A percentile compares a stretch with the other conserved stretches of the same genome.
Evolutionary conservation across 169 alveolate genomes (phyloP).

Genomic region (Haemoproteus tartakovskyi): DNA sequence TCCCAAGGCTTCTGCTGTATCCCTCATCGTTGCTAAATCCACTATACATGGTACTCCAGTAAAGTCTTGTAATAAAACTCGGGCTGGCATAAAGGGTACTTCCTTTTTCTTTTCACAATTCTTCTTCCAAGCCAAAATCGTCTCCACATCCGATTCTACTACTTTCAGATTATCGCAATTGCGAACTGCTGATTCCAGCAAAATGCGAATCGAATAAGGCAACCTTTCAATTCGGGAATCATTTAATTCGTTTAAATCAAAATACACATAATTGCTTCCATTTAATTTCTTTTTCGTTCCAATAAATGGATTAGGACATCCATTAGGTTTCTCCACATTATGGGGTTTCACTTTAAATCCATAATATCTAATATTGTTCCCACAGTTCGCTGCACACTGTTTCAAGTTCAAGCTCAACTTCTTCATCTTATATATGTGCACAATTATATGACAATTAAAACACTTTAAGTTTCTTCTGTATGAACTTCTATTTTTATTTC

Average conservation of each 20-base stretch:
- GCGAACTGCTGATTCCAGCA: slow-evolving; percentile 92
- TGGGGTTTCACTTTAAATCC: no score
- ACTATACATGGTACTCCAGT: slow-evolving; percentile 96
- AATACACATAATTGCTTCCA: slow-evolving; percentile 3
- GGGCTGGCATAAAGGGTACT: slow-evolving; percentile 95
- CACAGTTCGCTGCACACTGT: no score
- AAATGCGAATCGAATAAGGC: slow-evolving; percentile 90
- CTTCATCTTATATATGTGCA: no score
- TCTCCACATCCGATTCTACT: slow-evolving; percentile 88
- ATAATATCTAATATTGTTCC: no score
- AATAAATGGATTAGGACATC: slow-evolving; percentile 35
- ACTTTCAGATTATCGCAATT: slow-evolving; percentile 93
- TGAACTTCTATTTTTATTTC: no score
- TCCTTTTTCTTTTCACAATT: slow-evolving; percentile 80
- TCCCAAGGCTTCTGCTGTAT: slow-evolving; percentile 88
- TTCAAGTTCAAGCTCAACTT: no score
- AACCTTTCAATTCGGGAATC: slow-evolving; percentile 76
- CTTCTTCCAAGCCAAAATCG: slow-evolving; percentile 89
- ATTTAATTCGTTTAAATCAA: slow-evolving; percentile 65
- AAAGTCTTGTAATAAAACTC: slow-evolving; percentile 94
- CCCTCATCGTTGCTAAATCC: slow-evolving; percentile 97
- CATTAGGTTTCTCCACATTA: slow-evolving; percentile 8
- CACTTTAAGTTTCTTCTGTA: no score
- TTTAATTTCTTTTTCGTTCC: background rate
- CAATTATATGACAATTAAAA: no score